Base-by-base conservation (phyloP, 1,284 basidiomycete genomes). In the Apiotrichum porosum region DNA sequence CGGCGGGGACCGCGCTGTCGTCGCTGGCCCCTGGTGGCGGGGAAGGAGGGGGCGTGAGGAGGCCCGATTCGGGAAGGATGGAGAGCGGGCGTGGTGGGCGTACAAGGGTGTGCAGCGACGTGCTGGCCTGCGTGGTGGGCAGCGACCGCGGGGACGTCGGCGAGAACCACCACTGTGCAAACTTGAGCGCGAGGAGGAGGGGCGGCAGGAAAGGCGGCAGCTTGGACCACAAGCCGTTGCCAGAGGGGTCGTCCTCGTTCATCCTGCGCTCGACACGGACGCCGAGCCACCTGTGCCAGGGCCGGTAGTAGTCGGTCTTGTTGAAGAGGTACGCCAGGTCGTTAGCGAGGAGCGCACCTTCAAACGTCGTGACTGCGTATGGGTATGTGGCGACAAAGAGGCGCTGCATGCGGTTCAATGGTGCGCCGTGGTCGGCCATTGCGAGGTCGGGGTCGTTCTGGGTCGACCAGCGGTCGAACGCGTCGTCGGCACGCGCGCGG, bases 111-210 rank as follows among this genome's bases (percentile, higher is more conserved):
- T 68, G 72, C 81, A 82, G 52, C 77, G 77, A 37, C 80, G 81
- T 21, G 77, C 47, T 85, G 65, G 37, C 81, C 78, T 48, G 82
- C 79, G 55, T 85, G 80, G 40, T 52, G 3, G 88, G 70, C 17
- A 84, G 80, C 32, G 84, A 80, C 42, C 88, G 85, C n/a, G 93
- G 92, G 3, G 93, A 97, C 24, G 83, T 81, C 9, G 93, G 88
- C 15, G 91, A 94, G 72, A 97, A 98, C 93, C 95, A 98, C 93
- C 95, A 99, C 74, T 98, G 92, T 26, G 97, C 78, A 72, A 98
- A 94, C 73, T 95, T 97, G 77, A 99, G 81, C 68, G 91, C 86
- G 71, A 99, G 95, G 52, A 99, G 93, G 30, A 90, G 84, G 4
- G 88, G 87, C 2, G 95, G 80, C 14, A 93, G 79, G 37, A 94